These are phyloP conservation scores for Exophiala oligosperma DNA, from an alignment of 2,329 filamentous ascomycete species.

Conservation along the genomic window DNA sequence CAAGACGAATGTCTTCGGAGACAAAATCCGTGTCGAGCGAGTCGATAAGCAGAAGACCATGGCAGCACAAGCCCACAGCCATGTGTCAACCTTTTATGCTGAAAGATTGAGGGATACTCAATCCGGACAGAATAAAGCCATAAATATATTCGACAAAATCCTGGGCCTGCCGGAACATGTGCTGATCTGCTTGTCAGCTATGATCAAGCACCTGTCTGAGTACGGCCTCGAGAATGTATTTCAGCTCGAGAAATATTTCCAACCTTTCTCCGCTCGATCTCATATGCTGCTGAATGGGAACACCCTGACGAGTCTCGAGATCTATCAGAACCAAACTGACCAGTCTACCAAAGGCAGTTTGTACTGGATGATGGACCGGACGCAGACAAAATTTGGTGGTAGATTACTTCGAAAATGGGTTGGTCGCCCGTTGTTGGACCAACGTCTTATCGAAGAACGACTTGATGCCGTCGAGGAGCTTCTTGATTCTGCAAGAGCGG, in stretches of 20 bases:
- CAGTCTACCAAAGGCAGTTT: conserved; percentile 81
- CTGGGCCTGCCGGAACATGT: conserved; percentile 81
- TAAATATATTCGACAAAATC: conserved; percentile 77
- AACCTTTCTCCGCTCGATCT: conserved; percentile 88
- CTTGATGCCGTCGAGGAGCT: conserved; percentile 86
- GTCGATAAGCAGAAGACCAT: conserved; percentile 75
- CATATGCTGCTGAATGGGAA: conserved; percentile 98
- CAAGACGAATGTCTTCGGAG: conserved; percentile 88
- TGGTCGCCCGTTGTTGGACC: conserved; percentile 81
- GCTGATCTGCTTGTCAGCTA: conserved; percentile 88
- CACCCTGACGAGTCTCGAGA: conserved; percentile 87
- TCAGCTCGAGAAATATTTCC: conserved; percentile 93
- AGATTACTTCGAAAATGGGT: conserved; percentile 92
- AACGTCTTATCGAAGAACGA: conserved; percentile 70
- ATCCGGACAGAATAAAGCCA: conserved; percentile 56
- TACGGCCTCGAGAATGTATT: conserved; percentile 96
- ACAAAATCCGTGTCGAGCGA: conserved; percentile 81
- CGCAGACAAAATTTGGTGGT: conserved; percentile 84
- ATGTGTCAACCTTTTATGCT: conserved; percentile 91
- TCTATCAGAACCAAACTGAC: conserved; percentile 94
- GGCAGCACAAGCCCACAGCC: conserved; percentile 79
- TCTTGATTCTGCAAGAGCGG: conserved; percentile 64
- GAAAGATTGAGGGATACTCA: conserved; percentile 70
- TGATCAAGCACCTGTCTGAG: conserved; percentile 90
- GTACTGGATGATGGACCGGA: conserved; percentile 94